A percentile compares a stretch with the other conserved stretches of the same genome.
phyloP scores from a whole-genome alignment of 257 asterid species.

The Oldenlandia corymbosa region DNA sequence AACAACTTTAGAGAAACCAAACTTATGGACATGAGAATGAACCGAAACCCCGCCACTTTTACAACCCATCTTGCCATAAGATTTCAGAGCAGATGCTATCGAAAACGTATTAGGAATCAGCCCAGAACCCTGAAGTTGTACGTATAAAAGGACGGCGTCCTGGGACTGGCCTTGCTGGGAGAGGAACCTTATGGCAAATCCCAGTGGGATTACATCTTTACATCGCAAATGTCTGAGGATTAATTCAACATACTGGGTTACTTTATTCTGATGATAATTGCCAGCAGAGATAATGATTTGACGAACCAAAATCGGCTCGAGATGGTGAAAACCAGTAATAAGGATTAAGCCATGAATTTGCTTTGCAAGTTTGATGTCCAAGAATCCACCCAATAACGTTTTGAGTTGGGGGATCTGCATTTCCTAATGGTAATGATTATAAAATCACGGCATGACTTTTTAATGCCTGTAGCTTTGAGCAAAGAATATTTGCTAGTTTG shows the following conservation, averaged over 20 bases:
- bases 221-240: conserved; percentile 34
- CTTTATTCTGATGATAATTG: conserved; percentile 20
- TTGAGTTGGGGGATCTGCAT: conserved; percentile 37
- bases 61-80: conserved; percentile 50
- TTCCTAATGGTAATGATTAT: neutral
- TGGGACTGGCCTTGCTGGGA: conserved; percentile 50
- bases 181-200: conserved; percentile 56
- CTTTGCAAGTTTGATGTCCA: conserved; percentile 39
- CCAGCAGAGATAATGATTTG: conserved; percentile 33
- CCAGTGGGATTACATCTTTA: conserved; percentile 36
- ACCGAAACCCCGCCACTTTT: conserved; percentile 46
- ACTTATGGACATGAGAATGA: conserved; percentile 65
- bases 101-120: conserved; percentile 59
- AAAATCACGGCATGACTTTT: no score
- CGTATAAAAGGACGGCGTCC: conserved; percentile 51
- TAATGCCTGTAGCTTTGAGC: no score
- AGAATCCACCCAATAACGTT: conserved; percentile 30
- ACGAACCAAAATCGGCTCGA: conserved; percentile 41
- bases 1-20: conserved; percentile 46
- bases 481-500: no score
- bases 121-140: conserved; percentile 40
- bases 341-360: conserved; percentile 64
- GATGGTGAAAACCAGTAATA: conserved; percentile 29
- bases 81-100: conserved; percentile 58
- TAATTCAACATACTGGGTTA: conserved; percentile 28